A percentile compares a stretch with the other conserved stretches of the same genome.
Evolutionary conservation across 495 filamentous ascomycete species (phyloP).

Genomic region (Podospora comata): DNA sequence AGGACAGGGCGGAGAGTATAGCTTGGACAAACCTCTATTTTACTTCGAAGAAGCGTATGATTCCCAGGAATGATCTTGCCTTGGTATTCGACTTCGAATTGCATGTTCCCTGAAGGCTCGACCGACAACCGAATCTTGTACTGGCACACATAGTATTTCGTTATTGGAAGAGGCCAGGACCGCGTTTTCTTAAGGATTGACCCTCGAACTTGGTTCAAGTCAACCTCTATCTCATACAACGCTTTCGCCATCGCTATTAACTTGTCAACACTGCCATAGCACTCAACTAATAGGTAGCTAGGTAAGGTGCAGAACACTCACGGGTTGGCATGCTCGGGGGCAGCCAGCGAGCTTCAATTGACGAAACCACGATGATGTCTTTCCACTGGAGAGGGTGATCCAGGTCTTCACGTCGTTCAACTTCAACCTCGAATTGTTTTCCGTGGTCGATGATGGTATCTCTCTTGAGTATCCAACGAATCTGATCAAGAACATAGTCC

Average conservation of each 20-base stretch:
- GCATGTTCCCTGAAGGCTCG: conserved; percentile 53
- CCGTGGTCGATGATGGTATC: conserved; percentile 37
- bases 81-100: conserved; percentile 40
- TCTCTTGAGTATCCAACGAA: conserved; percentile 57
- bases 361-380: conserved; percentile 49
- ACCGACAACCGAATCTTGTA: conserved; percentile 51
- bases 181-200: too few relatives aligned
- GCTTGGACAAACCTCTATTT: neutral
- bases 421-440: conserved; percentile 36
- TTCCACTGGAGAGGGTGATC: conserved; percentile 43
- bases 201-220: conserved; percentile 29
- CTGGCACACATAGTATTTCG: conserved; percentile 44
- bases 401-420: conserved; percentile 43
- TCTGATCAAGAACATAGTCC: conserved; percentile 48
- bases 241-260: conserved; percentile 40
- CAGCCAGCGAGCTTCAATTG: conserved; percentile 38
- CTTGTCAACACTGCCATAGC: neutral
- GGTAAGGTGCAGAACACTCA: neutral
- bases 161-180: neutral
- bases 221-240: conserved; percentile 38
- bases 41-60: neutral
- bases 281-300: too few relatives aligned
- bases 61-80: neutral
- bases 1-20: too few relatives aligned
- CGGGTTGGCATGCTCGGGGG: conserved; percentile 40